phyloP scores from a whole-genome alignment of 2,329 filamentous ascomycete species.

The Fusarium ambrosium region DNA sequence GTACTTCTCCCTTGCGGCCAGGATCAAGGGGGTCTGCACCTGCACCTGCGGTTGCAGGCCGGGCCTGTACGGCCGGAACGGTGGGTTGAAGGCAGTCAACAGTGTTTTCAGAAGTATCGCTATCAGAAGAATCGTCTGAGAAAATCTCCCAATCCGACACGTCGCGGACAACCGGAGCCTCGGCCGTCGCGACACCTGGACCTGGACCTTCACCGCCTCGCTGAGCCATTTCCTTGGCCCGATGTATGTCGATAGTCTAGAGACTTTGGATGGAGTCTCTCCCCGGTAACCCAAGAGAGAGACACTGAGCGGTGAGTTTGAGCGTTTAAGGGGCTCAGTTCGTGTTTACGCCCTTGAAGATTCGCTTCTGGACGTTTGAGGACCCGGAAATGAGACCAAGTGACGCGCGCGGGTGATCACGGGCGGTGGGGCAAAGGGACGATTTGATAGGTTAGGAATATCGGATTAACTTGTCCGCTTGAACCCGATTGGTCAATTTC shows the following conservation, averaged over 20 bases:
- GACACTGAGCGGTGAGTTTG: background rate
- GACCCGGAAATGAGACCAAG: background rate
- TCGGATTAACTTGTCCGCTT: background rate
- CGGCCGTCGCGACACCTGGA: slow-evolving; percentile 1
- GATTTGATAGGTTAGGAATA: background rate
- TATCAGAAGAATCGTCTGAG: slow-evolving; percentile 12
- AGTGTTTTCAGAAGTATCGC: slow-evolving; percentile 16
- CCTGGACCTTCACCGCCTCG: background rate
- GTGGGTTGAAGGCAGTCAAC: slow-evolving; percentile 11
- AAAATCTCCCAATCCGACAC: slow-evolving; percentile 23
- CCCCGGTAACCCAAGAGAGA: slow-evolving; percentile 7
- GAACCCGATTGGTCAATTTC: background rate
- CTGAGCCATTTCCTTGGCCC: slow-evolving; percentile 3
- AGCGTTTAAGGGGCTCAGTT: slow-evolving; percentile 4
- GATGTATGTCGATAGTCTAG: background rate
- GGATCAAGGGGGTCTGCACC: slow-evolving; percentile 6
- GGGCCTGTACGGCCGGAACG: background rate
- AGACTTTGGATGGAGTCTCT: slow-evolving; percentile 12
- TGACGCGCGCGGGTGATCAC: background rate
- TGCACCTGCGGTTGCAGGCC: background rate
- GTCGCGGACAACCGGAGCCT: slow-evolving; percentile 2
- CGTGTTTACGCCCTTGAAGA: slow-evolving; percentile 10
- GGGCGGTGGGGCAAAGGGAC: background rate
- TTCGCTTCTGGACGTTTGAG: slow-evolving; percentile 2
- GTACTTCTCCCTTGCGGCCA: slow-evolving; percentile 1